Percentiles rank a stretch among this genome's conserved stretches.
Conservation (phyloP, 2,329 filamentous ascomycete species). For the Cercospora sp. region DNA sequence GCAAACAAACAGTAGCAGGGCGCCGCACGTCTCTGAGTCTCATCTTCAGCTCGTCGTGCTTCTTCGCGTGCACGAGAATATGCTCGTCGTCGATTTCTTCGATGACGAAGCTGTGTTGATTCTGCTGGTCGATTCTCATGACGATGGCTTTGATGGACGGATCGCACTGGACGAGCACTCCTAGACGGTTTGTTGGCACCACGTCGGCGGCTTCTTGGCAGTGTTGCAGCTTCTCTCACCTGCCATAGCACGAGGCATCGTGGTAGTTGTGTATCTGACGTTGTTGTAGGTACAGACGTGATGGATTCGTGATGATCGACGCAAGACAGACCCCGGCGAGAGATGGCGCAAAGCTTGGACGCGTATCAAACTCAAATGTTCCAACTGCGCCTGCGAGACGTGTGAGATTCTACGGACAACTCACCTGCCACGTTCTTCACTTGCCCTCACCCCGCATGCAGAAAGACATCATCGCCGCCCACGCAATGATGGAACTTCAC, state of each 20-base stretch:
- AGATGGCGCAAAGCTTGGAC: not conserved
- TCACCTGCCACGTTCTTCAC: not conserved
- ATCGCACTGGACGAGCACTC: conserved; percentile 77
- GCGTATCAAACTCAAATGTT: not conserved
- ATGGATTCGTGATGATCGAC: not conserved
- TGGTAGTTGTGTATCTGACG: not conserved
- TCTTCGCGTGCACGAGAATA: conserved; percentile 72
- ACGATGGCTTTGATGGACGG: conserved; percentile 87
- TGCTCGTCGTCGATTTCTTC: conserved; percentile 78
- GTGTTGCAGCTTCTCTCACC: conserved; percentile 18
- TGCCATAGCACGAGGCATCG: conserved; percentile 32
- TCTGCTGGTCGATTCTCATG: conserved; percentile 68
- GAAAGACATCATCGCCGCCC: not conserved
- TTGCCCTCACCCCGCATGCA: not conserved
- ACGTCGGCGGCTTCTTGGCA: not conserved
- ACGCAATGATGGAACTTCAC: not conserved
- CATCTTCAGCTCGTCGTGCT: conserved; percentile 66
- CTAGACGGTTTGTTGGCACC: conserved; percentile 38
- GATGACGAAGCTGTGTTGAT: conserved; percentile 71
- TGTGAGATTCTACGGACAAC: not conserved
- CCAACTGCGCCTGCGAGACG: not conserved
- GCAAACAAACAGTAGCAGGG: not conserved
- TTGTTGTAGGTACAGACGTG: not conserved
- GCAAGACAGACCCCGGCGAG: not conserved
- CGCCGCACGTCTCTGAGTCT: conserved; percentile 64